A percentile compares a stretch with the other conserved stretches of the same genome.
These are phyloP conservation scores for Effrenium voratum DNA, from an alignment of 73 alveolate genomes.

Conservation along the genomic window DNA sequence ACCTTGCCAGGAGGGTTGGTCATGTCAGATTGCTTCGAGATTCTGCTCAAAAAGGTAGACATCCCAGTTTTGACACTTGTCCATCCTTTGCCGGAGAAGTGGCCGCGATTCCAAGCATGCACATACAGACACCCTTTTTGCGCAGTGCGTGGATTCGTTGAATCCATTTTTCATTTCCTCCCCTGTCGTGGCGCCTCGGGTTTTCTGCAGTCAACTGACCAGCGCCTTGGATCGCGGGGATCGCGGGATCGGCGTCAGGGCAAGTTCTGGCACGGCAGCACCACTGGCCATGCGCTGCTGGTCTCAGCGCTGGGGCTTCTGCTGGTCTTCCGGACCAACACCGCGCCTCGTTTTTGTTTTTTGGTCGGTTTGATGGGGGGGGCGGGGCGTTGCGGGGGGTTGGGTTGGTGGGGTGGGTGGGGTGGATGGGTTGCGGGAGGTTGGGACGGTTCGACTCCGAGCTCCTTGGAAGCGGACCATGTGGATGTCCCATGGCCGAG, in stretches of 20 bases:
- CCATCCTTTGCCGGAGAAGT: too few relatives aligned
- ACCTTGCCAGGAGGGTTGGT: too few relatives aligned
- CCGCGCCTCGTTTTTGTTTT: not conserved
- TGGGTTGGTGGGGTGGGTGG: not conserved
- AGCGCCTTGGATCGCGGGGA: not conserved
- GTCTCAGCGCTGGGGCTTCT: slow-evolving; percentile 87
- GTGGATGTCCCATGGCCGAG: too few relatives aligned
- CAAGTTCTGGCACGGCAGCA: slow-evolving; percentile 73
- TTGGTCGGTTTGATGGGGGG: not conserved
- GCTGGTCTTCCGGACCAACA: slow-evolving; percentile 87
- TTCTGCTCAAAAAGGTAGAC: too few relatives aligned
- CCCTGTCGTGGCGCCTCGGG: not conserved
- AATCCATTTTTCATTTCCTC: not conserved
- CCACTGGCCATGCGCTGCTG: slow-evolving; percentile 88
- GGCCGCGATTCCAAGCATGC: too few relatives aligned
- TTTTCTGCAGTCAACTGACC: not conserved
- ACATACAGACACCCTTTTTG: too few relatives aligned
- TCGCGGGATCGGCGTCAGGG: slow-evolving; percentile 25
- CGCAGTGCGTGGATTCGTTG: too few relatives aligned
- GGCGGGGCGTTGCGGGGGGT: not conserved
- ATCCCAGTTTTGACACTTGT: too few relatives aligned
- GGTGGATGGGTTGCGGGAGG: not conserved
- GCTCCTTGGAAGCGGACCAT: too few relatives aligned
- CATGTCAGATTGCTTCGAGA: too few relatives aligned
- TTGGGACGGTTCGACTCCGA: not conserved